phyloP scores from a whole-genome alignment of 768 basidiomycete species.

The Termitomyces sp. region DNA sequence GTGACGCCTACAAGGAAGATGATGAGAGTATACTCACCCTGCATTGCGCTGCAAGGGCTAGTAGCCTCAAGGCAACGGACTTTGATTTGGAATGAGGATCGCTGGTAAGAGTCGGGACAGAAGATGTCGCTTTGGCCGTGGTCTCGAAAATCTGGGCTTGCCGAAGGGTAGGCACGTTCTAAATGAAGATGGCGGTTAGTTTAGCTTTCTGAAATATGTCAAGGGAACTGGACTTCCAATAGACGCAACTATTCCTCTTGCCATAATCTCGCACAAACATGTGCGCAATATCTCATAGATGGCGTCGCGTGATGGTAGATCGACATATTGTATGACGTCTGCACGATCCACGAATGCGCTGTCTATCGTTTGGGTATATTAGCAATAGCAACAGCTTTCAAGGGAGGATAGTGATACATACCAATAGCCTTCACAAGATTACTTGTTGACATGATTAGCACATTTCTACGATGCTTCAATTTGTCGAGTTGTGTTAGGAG shows the following conservation, averaged over 20 bases:
- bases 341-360: conserved; percentile 95
- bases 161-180: conserved; percentile 62
- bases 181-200: conserved; percentile 2
- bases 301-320: conserved; percentile 86
- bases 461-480: conserved; percentile 89
- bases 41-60: conserved; percentile 73
- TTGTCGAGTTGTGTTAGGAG: conserved; percentile 96
- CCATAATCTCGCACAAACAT: conserved; percentile 78
- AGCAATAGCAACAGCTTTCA: background rate
- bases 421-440: conserved; percentile 95
- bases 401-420: conserved; percentile 43
- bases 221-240: conserved; percentile 42
- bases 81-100: conserved; percentile 48
- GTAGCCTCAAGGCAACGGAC: conserved; percentile 52
- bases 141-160: conserved; percentile 58
- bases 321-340: conserved; percentile 94
- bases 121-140: conserved; percentile 26
- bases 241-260: conserved; percentile 62
- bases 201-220: background rate
- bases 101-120: conserved; percentile 3
- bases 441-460: conserved; percentile 93
- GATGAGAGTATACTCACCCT: conserved; percentile 48
- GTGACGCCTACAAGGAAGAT: conserved; percentile 1
- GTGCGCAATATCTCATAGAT: conserved; percentile 89
- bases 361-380: conserved; percentile 44